Evolutionary conservation across 1,139 yeast genomes (phyloP), one percentile per base, ranked within the genome.

Genomic region (Blastobotrys raffinosifermentans): DNA sequence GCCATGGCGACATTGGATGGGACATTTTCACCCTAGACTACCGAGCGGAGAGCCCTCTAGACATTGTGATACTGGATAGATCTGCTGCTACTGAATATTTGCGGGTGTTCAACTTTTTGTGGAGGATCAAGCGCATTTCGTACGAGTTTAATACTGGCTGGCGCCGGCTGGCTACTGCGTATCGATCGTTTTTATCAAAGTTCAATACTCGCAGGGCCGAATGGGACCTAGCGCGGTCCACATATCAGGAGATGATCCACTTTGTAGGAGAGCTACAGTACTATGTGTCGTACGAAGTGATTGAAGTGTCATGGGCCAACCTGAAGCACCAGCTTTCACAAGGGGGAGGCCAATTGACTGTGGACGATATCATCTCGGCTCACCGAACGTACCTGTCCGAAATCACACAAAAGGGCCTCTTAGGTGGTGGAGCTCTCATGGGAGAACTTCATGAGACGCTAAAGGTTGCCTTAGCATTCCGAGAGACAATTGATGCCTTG

Each of bases 11-110:
- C 46, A 43, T 55, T 30, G 70, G 72, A 66, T 91, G 97, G 97
- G 95, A 89, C 54, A 87, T 84, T 3, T 89, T 91, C 58, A 86
- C 96, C 0, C 64, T 91, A 33, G 96, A 87, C 54, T 91, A 84
- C 56, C 70, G 78, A 36, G 66, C 86, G 4, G 81, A 74, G 34
- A 60, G 73, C 13, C 54, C 89, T 75, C 14, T 68, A 27, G 64
- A 63, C 29, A 47, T 52, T 18, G 63, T 62, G 6, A 47, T 67
- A 4, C 44, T 67, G 30, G 64, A 64, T 40, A 45, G 49, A 10
- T 41, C 38, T 26, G 54, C 75, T 3, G 66, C 69, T 29, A 69
- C 68, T 34, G 86, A 80, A 46, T 91, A 91, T 55, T 66, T 86
- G 38, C 74, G 84, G 50, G 74, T 89, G 49, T 91, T 91, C 63